Evolutionary conservation across 331 rosid species (phyloP), one percentile per base, ranked within the genome.

Genomic region (Quercus phellos): DNA sequence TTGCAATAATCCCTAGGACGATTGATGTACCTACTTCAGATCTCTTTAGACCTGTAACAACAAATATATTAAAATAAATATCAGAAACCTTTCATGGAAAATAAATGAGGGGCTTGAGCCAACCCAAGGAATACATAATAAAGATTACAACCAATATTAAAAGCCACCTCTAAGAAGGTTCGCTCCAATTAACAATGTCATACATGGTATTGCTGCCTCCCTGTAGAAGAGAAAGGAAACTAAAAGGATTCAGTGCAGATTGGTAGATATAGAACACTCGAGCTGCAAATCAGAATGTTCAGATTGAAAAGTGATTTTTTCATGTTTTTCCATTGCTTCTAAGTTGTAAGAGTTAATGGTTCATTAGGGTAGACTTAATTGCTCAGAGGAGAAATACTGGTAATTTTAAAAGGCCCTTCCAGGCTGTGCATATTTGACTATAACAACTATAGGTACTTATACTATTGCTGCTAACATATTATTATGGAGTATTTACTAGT

Each of bases 11-110:
- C 4, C 87, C 87, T 54, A 75, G 17, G 81, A 85, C 51, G 0
- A 78, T 6, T 67, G 83, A 78, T 59, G 78, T 6, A 38, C 59
- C 74, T 54, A 71, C 54, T 56, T 74, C 51, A 8, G 76, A 2
- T 24, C 84, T 85, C 72, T 50, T 80, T n/a, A 85, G 76, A 74
- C 89, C 90, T 80, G 89, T 35, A 58, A 21, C 38, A 61, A 32
- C 30, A 1, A 19, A 58, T 79, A 18, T 72, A 56, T 46, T 12
- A 46, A 46, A 46, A 46, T 13, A 46, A 46, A 10, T 46, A 46
- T 3, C 17, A 3, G 17, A 46, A 46, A 46, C 53, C 53, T 46
- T 4, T 16, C 17, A 24, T 21, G 4, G 75, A 56, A 19, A 24
- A 16, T 38, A 50, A 26, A 67, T 21, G 50, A 55, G 34, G 55